These are phyloP conservation scores for Ophiostoma quercus DNA, from an alignment of 2,329 filamentous ascomycete genomes.

Conservation along the genomic window DNA sequence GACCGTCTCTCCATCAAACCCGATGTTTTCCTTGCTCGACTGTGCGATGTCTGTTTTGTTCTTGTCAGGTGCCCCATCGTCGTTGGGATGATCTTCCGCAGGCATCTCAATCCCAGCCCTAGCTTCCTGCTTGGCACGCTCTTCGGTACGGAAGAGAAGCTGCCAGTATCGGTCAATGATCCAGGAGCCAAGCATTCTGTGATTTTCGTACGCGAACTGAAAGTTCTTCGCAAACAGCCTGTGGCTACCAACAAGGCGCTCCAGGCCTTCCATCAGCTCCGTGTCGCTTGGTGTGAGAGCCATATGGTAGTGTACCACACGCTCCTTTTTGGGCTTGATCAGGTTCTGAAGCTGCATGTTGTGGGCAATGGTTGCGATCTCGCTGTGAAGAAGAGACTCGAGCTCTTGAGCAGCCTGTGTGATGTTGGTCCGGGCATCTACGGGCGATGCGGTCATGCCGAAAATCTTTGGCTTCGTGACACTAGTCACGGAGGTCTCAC, in stretches of 20 bases:
- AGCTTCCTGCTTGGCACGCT: constrained; percentile 56
- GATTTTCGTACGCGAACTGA: constrained; percentile 53
- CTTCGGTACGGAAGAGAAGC: constrained; percentile 59
- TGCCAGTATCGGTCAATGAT: constrained; percentile 78
- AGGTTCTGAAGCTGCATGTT: constrained; percentile 53
- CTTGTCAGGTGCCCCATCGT: background rate
- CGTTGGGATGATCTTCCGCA: constrained; percentile 39
- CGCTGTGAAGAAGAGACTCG: constrained; percentile 70
- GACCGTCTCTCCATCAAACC: background rate
- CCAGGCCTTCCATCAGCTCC: constrained; percentile 55
- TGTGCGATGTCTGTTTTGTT: background rate
- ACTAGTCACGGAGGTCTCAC: constrained; percentile 36
- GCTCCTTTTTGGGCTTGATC: constrained; percentile 54
- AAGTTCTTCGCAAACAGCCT: constrained; percentile 53
- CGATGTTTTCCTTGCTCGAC: background rate
- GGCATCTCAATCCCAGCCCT: constrained; percentile 38
- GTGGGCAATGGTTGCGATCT: constrained; percentile 68
- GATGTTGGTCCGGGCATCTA: constrained; percentile 75
- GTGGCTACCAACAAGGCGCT: constrained; percentile 40
- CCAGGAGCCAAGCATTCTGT: constrained; percentile 71
- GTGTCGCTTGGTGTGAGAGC: constrained; percentile 56
- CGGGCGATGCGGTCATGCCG: constrained; percentile 94
- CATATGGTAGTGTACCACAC: constrained; percentile 49
- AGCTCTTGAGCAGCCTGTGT: constrained; percentile 64
- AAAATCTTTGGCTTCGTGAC: constrained; percentile 67